These are phyloP conservation scores for Penicillium longicatenatum DNA, from an alignment of 495 filamentous ascomycete species.

Conservation along the genomic window DNA sequence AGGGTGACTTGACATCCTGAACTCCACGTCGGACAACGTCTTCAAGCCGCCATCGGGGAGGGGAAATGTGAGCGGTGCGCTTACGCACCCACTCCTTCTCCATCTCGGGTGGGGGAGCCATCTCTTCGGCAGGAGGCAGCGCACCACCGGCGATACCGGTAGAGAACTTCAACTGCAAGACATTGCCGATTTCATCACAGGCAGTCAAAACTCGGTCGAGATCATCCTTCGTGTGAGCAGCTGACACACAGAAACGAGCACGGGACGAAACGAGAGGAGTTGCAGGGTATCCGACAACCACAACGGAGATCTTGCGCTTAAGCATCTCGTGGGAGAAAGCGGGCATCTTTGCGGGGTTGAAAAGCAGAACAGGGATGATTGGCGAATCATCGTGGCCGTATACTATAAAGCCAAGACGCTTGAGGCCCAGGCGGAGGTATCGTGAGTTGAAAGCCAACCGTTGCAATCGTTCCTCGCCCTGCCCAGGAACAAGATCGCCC, in stretches of 20 bases:
- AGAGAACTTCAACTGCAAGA: slow-evolving; percentile 93
- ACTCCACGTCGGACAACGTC: slow-evolving; percentile 80
- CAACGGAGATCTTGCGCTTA: slow-evolving; percentile 95
- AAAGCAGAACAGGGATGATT: slow-evolving; percentile 90
- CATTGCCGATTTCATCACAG: slow-evolving; percentile 89
- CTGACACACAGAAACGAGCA: slow-evolving; percentile 92
- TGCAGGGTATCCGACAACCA: slow-evolving; percentile 95
- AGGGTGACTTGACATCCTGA: slow-evolving; percentile 71
- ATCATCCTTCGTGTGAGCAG: slow-evolving; percentile 97
- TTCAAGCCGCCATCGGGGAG: slow-evolving; percentile 79
- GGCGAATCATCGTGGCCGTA: slow-evolving; percentile 97
- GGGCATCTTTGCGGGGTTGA: slow-evolving; percentile 96
- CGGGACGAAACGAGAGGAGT: slow-evolving; percentile 95
- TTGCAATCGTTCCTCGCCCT: slow-evolving; percentile 94
- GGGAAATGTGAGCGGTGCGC: slow-evolving; percentile 50
- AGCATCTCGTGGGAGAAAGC: slow-evolving; percentile 99
- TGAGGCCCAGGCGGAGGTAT: slow-evolving; percentile 93
- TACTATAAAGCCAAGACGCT: slow-evolving; percentile 94
- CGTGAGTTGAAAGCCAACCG: slow-evolving; percentile 98
- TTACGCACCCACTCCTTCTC: slow-evolving; percentile 60
- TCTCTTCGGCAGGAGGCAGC: slow-evolving; percentile 67
- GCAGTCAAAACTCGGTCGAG: slow-evolving; percentile 87
- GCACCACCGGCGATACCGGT: slow-evolving; percentile 90
- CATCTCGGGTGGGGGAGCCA: slow-evolving; percentile 69
- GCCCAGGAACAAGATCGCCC: slow-evolving; percentile 83